Conservation (phyloP, 2,329 filamentous ascomycete species). For the Calonectria hongkongensis region DNA sequence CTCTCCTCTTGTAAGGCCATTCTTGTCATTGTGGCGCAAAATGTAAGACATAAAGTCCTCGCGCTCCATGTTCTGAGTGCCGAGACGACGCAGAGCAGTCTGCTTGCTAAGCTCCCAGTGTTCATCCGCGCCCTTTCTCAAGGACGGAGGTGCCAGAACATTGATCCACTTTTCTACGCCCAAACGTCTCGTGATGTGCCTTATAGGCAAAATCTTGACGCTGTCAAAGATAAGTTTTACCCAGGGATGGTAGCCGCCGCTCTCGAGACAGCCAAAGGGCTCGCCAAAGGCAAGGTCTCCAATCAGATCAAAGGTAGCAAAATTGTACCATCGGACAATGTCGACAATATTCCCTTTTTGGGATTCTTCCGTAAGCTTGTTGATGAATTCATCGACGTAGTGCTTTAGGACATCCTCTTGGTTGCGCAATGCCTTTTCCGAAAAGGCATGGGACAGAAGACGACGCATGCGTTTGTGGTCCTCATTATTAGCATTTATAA, state of each 20-base stretch:
- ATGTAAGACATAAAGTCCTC: constrained; percentile 14
- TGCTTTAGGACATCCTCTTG: not conserved
- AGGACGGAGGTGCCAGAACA: not conserved
- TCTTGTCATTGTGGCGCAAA: constrained; percentile 6
- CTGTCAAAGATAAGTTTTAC: not conserved
- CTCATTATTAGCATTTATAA: not conserved
- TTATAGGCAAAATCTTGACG: not conserved
- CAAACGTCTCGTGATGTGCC: not conserved
- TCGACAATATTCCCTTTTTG: not conserved
- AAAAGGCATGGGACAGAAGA: not conserved
- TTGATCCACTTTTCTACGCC: not conserved
- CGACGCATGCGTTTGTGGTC: constrained; percentile 4
- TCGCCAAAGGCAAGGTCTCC: constrained; percentile 6
- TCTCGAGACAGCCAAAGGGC: not conserved
- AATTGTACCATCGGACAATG: constrained; percentile 8
- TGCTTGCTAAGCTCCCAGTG: not conserved
- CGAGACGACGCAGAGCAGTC: not conserved
- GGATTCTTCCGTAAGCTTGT: not conserved
- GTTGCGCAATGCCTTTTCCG: constrained; percentile 13
- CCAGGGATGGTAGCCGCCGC: constrained; percentile 2
- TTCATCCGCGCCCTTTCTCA: not conserved
- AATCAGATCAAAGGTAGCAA: not conserved
- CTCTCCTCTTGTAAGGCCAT: not conserved
- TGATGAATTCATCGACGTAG: not conserved
- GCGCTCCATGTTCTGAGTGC: not conserved